Percentiles rank a stretch among this genome's conserved stretches.
Conservation (phyloP, 2,329 filamentous ascomycete genomes). For the Aspergillus novoparasiticus region DNA sequence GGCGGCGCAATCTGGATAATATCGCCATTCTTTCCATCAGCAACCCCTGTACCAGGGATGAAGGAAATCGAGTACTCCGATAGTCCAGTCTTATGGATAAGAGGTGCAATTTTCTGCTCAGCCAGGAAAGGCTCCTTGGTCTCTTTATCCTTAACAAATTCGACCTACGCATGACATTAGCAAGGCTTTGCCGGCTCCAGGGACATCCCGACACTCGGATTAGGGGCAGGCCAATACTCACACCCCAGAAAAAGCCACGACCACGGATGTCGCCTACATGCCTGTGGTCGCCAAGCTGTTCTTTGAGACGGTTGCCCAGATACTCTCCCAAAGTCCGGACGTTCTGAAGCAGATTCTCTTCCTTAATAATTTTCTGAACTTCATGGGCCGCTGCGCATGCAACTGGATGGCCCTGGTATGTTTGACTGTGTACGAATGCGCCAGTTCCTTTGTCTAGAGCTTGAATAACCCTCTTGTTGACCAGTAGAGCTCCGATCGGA, state of each 20-base stretch:
- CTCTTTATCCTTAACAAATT: slow-evolving; percentile 56
- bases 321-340: slow-evolving; percentile 33
- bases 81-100: slow-evolving; percentile 50
- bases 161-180: slow-evolving; percentile 43
- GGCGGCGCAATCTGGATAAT: slow-evolving; percentile 55
- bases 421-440: slow-evolving; percentile 58
- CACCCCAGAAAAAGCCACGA: slow-evolving; percentile 57
- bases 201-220: not conserved
- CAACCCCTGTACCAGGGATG: slow-evolving; percentile 55
- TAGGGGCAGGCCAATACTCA: slow-evolving; percentile 34
- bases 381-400: slow-evolving; percentile 55
- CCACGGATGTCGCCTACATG: slow-evolving; percentile 59
- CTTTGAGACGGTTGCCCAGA: slow-evolving; percentile 42
- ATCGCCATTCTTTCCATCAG: slow-evolving; percentile 55
- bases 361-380: slow-evolving; percentile 55
- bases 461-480: slow-evolving; percentile 50
- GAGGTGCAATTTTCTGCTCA: slow-evolving; percentile 43
- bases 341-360: slow-evolving; percentile 53
- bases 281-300: slow-evolving; percentile 45
- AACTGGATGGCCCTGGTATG: slow-evolving; percentile 59
- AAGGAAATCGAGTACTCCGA: slow-evolving; percentile 49
- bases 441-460: slow-evolving; percentile 46
- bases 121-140: slow-evolving; percentile 55
- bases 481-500: slow-evolving; percentile 56
- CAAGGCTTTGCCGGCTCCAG: slow-evolving; percentile 6